Base-by-base conservation (phyloP, 441 rosid genomes). In the Erodium chrysanthum region DNA sequence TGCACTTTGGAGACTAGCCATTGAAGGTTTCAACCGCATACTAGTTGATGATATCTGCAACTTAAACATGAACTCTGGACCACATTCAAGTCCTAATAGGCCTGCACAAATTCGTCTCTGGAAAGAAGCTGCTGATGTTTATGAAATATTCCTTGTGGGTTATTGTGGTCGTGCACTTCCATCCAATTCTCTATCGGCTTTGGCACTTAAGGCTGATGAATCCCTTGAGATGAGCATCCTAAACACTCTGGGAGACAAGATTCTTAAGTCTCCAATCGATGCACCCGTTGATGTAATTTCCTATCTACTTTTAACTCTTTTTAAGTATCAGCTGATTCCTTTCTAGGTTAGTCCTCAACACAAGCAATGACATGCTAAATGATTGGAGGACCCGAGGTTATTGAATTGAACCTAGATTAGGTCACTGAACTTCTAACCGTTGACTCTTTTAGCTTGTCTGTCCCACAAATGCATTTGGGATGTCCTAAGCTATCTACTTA, bases 81-180 rank as follows among this genome's bases (percentile, higher is more conserved):
- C 79, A 70, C 89, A 87, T 78, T 77, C 74, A 12, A 87, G 77
- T 76, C 69, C 77, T 68, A 84, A 77, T 81, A 84, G 79, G 84
- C 79, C 94, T 64, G 86, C 88, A 67, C 82, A 94, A 72, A 66
- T 81, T 64, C 95, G 95, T 59, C 75, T 86, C 68, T 95, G 98
- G 99, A 95, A 95, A 85, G 98, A 88, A 85, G 83, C 87, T 66
- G 97, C 98, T 35, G 99, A 92, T 83, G 87, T 90, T 46, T 95
- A 87, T 73, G 99, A 92, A 73, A 90, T 90, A 79, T 95, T 95
- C 78, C 96, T 95, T 70, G 82, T 92, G 67, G 91, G 98, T 71
- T 87, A 89, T 71, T 95, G 99, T 76, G 97, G 99, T 9, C 97
- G 96, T 65, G 97, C 96, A 63, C 90, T 95, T 74, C 88, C 91